Base-by-base conservation (phyloP, 306 rosid species). In the Cucurbita ficifolia region DNA sequence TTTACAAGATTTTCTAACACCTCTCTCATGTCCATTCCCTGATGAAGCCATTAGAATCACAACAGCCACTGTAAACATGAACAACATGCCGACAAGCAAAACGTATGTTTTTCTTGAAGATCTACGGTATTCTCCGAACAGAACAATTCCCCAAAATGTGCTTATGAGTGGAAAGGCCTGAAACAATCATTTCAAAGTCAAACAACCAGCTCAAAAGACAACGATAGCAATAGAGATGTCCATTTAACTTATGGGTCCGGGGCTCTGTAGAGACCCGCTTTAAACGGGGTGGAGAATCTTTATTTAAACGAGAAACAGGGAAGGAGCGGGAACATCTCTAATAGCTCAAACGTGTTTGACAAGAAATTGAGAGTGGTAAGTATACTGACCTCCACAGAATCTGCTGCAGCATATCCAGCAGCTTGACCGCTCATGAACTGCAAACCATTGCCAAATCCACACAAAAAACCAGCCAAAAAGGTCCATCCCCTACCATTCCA, bases 351-450 rank as follows among this genome's bases (percentile, higher is more conserved):
- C 17, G 6, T 48, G 7, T 1, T 11, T 19, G 33, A 8, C 6
- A 54, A 52, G 17, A 7, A 52, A 52, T 22, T 21, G 60, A 21
- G 33, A 55, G 14, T 57, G 29, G 39, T 22, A 17, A 16, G 19
- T 50, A 50, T 83, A 84, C 86, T 79, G 76, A 90, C 99, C 90
- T 94, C 92, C 18, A 91, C 99, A 1, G 97, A 92, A 86, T 94
- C 99, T 56, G 99, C 99, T 48, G 99, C 99, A 5, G 99, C 99
- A 80, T 94, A 94, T 45, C 99, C 99, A 10, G 98, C 98, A 54
- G 99, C 96, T 81, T 94, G 90, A 40, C 99, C 99, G 17, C 97
- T 97, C 99, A 94, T 94, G 65, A 94, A 94, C 74, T 94, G 91
- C 60, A 94, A 95, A 4, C 97, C 99, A 73, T 94, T 91, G 22